phyloP scores from a whole-genome alignment of 2,329 filamentous ascomycete genomes.

The Colletotrichum godetiae region DNA sequence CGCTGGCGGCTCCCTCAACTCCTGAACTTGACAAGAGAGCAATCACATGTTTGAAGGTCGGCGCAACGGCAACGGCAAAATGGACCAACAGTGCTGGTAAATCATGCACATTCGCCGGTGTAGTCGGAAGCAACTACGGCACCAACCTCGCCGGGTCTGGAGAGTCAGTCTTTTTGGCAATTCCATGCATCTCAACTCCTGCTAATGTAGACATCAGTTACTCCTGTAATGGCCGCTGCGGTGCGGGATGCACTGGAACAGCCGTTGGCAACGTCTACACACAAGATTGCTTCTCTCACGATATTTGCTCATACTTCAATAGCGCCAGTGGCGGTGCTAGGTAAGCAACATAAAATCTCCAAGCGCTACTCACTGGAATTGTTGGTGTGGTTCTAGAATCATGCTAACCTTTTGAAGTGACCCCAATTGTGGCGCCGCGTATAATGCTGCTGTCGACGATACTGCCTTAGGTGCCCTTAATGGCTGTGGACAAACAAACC shows the following conservation, averaged over 20 bases:
- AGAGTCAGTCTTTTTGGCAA: conserved; percentile 49
- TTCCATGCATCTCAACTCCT: background rate
- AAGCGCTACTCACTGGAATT: background rate
- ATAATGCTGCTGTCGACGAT: conserved; percentile 55
- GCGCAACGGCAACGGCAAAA: conserved; percentile 54
- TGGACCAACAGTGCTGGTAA: conserved; percentile 58
- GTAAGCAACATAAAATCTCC: conserved; percentile 41
- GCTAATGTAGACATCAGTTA: conserved; percentile 47
- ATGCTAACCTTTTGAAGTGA: conserved; percentile 47
- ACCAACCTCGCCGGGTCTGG: conserved; percentile 50
- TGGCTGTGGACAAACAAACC: conserved; percentile 51
- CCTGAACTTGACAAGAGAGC: conserved; percentile 38
- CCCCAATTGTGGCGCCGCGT: conserved; percentile 59
- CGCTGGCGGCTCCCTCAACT: conserved; percentile 25
- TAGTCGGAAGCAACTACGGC: conserved; percentile 62
- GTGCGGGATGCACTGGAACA: conserved; percentile 55
- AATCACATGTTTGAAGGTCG: conserved; percentile 52
- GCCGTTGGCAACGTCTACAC: conserved; percentile 60
- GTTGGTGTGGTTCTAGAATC: background rate
- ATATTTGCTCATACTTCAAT: conserved; percentile 63
- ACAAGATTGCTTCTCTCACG: conserved; percentile 62
- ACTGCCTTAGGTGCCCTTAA: conserved; percentile 47
- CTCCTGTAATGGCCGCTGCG: conserved; percentile 61
- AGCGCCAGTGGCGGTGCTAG: conserved; percentile 58
- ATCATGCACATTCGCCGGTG: conserved; percentile 54